Conservation (phyloP, 2,329 filamentous ascomycete genomes). For the Colletotrichum sp. region DNA sequence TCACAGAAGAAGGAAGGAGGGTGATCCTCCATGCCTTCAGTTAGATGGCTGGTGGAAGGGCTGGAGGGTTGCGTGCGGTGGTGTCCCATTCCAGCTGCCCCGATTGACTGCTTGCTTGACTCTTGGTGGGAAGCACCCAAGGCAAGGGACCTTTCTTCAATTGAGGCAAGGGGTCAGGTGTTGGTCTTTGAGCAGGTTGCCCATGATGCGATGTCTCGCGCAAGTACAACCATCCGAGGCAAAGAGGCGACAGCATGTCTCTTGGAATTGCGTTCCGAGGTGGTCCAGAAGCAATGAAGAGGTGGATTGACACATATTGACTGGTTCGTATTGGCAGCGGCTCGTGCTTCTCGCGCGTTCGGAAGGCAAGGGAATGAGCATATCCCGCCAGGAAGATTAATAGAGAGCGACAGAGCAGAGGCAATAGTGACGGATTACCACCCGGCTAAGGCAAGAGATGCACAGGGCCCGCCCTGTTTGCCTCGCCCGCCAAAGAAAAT, state of each 20-base stretch:
- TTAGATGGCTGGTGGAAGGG: background rate
- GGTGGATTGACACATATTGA: background rate
- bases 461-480: background rate
- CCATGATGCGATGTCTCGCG: background rate
- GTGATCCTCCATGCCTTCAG: background rate
- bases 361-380: background rate
- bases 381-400: background rate
- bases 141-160: background rate
- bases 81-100: background rate
- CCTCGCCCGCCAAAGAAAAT: background rate
- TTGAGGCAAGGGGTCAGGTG: background rate
- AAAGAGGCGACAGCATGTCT: background rate
- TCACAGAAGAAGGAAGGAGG: background rate
- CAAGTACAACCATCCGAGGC: background rate
- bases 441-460: background rate
- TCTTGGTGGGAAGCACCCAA: background rate
- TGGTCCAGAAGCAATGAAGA: background rate
- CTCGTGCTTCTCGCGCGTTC: background rate
- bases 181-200: background rate
- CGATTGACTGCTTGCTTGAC: background rate
- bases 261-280: background rate
- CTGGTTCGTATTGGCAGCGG: slow-evolving; percentile 5
- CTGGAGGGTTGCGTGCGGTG: background rate
- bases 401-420: background rate
- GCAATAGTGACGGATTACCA: background rate